Conservation (phyloP, 2,329 filamentous ascomycete genomes). For the Sporothrix mexicana region DNA sequence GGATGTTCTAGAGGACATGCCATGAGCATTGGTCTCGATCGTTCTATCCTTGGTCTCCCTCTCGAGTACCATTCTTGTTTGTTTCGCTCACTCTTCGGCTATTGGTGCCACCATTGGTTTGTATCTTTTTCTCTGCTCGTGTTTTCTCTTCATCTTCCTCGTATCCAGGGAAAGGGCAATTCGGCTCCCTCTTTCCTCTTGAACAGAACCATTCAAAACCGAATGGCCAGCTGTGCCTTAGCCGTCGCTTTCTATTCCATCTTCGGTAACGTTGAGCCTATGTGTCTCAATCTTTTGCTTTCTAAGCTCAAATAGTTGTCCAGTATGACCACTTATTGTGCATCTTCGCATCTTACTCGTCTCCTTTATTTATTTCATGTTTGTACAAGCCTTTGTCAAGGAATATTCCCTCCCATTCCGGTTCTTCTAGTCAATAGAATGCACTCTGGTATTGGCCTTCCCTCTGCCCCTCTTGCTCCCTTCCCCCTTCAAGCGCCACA, state of each 20-base stretch:
- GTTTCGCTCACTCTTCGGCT: background rate
- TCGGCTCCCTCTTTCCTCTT: background rate
- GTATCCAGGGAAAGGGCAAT: background rate
- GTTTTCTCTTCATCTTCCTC: background rate
- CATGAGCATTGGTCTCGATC: background rate
- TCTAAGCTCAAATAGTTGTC: background rate
- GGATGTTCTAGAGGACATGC: background rate
- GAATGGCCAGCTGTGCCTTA: background rate
- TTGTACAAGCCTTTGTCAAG: background rate
- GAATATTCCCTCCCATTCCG: conserved; percentile 4
- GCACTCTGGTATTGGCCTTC: background rate
- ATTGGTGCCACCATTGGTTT: background rate
- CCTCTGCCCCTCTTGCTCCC: background rate
- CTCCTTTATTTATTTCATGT: background rate
- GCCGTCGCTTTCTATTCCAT: background rate
- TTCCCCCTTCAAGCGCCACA: background rate
- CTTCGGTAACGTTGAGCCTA: background rate
- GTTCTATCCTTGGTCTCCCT: background rate
- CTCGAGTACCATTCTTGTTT: background rate
- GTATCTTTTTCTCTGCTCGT: background rate
- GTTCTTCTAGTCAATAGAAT: background rate
- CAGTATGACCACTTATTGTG: background rate
- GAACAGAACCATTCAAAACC: no score
- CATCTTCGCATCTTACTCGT: background rate
- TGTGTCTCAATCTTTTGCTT: background rate